Base-by-base conservation (phyloP, 352 stramenopile genomes). In the Pythium rhizo-oryzae region DNA sequence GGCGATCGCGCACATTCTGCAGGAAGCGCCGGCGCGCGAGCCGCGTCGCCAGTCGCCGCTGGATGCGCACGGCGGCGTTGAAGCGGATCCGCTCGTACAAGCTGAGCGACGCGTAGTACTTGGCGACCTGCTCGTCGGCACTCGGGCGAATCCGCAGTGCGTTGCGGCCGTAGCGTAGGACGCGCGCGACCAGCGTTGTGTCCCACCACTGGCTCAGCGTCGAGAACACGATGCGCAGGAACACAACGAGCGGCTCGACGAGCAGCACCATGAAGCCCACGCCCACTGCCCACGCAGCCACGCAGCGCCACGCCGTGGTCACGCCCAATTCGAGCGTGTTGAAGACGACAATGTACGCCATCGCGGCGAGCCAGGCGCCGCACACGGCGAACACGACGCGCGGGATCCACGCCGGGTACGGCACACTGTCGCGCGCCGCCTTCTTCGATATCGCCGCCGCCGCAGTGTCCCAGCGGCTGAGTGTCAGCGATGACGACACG, bases 61-160 rank as follows among this genome's bases (percentile, higher is more conserved):
- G 85, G 41, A 93, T 85, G 13, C 82, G 77, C 12, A 90, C 81
- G 0, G 85, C 79, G 6, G 83, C 82, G 56, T 84, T 86, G 65
- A 80, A 90, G 0, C 85, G 83, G 28, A 93, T 86, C 41, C 78
- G 80, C 50, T 90, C 81, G 70, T 91, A 93, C 46, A 91, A 71
- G 50, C 76, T 84, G 43, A 91, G 68, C 8, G 80, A 89, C 21
- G 77, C 77, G 41, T 81, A 84, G 55, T 80, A 75, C 4, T 72
- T 60, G 19, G 73, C 71, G 2, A 63, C 66, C 0, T 71, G 52
- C 0, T 57, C 75, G 1, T 73, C 71, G 0, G 71, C 71, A 15
- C 78, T 75, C 0, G 78, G 69, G 33, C 77, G 66, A 47, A 94
- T 85, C 0, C 84, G 79, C 41, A 94, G 54, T 6, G 69, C 73